Base-by-base conservation (phyloP, 1,284 basidiomycete genomes). In the Stygiomarasmius scandens region DNA sequence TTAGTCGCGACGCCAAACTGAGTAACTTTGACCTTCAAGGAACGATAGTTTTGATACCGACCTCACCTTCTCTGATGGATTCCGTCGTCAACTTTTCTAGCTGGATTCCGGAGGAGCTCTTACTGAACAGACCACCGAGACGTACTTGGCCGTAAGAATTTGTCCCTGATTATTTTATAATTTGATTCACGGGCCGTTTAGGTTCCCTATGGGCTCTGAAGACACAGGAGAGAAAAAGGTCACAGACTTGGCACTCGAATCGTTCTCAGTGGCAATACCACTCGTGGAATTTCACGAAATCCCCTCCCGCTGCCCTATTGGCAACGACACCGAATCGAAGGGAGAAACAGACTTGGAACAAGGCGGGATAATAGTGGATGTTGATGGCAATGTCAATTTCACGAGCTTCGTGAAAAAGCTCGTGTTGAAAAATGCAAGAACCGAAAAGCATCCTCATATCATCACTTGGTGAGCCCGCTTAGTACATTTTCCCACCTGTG, bases 31-130 rank as follows among this genome's bases (percentile, higher is more conserved):
- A 72, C 41, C 63, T 75, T 10, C 67, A 70, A 16, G 74, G 69
- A 6, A 70, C 71, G 11, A 69, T 74, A 25, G 68, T 70, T 10
- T 62, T 71, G 6, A 63, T 72, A 54, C 72, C 71, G 1, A 64
- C 63, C 2, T 64, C 68, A 0, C 68, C 71, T 5, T 74, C 73
- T 8, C 63, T 64, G 4, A 49, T 71, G 2, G 67, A 71, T 38
- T 47, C 66, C 44, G 64, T 69, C 1, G 61, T 56, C 2, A 65
- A 67, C 27, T 71, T 64, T 50, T 68, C 71, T 2, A 67, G 63
- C 6, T 74, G 70, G 67, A 63, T 66, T 25, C 71, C 72, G n/a
- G 49, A 59, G 3, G 48, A 50, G 16, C 20, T 49, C 20, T 55
- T 36, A 29, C 51, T 71, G 34, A 58, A 61, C 2, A 46, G 58